These are phyloP conservation scores for Phytophthora meadii DNA, from an alignment of 352 stramenopile genomes.

Conservation along the genomic window DNA sequence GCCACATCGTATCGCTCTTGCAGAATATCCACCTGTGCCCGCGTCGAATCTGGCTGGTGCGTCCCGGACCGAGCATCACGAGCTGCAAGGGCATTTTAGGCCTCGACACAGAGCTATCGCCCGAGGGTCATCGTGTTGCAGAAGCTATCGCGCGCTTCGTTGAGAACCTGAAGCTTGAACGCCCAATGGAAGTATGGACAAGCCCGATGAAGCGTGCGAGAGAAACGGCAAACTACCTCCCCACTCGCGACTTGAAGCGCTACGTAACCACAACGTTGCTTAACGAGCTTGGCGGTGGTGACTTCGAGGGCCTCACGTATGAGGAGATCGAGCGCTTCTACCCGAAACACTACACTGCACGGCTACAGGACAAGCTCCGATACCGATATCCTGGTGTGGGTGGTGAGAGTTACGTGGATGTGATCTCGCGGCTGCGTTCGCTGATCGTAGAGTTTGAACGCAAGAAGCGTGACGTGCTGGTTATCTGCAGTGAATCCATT, in stretches of 20 bases:
- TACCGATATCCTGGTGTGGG: constrained; percentile 92
- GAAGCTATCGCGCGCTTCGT: constrained; percentile 89
- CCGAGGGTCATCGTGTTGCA: constrained; percentile 81
- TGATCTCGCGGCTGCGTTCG: constrained; percentile 92
- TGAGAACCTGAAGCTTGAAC: constrained; percentile 73
- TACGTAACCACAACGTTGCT: constrained; percentile 90
- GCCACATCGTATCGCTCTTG: constrained; percentile 87
- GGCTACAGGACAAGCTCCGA: constrained; percentile 90
- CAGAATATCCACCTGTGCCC: constrained; percentile 94
- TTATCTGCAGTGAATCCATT: constrained; percentile 86
- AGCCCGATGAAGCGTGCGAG: constrained; percentile 85
- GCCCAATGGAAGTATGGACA: constrained; percentile 80
- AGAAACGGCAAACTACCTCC: constrained; percentile 76
- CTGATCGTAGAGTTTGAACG: constrained; percentile 94
- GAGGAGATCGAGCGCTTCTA: constrained; percentile 87
- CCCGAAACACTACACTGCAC: constrained; percentile 86
- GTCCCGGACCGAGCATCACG: constrained; percentile 83
- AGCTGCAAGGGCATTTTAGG: constrained; percentile 81
- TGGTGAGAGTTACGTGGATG: constrained; percentile 94
- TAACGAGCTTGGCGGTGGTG: constrained; percentile 91
- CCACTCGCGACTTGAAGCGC: constrained; percentile 71
- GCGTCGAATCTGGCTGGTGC: constrained; percentile 91
- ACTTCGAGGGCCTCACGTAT: constrained; percentile 91
- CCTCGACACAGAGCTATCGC: constrained; percentile 84
- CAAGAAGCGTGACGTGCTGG: constrained; percentile 89